Evolutionary conservation across 768 basidiomycete genomes (phyloP).

Genomic region (Mycena floridula): DNA sequence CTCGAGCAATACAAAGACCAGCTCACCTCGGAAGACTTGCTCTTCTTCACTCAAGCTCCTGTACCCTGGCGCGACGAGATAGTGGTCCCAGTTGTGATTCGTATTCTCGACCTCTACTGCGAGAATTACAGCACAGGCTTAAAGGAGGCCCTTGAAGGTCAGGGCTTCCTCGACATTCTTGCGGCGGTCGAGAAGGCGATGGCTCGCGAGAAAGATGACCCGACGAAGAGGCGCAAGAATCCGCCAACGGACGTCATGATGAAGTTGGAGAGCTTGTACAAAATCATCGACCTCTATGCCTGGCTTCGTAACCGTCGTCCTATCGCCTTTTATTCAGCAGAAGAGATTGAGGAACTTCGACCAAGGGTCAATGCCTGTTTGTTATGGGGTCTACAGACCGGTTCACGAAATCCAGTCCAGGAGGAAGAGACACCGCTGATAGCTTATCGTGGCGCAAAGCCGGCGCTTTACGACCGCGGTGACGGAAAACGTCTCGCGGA

Average conservation of each 20-base stretch:
- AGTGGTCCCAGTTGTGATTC: slow-evolving; percentile 24
- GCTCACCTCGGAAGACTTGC: slow-evolving; percentile 38
- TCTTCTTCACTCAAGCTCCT: slow-evolving; percentile 45
- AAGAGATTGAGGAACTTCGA: background rate
- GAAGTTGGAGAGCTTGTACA: slow-evolving; percentile 70
- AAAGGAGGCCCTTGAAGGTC: slow-evolving; percentile 24
- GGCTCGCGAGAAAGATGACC: slow-evolving; percentile 14
- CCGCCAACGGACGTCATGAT: slow-evolving; percentile 13
- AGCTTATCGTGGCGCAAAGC: too few relatives aligned
- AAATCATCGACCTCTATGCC: slow-evolving; percentile 68
- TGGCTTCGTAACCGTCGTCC: slow-evolving; percentile 77
- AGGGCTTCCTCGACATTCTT: slow-evolving; percentile 34
- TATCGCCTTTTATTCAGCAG: slow-evolving; percentile 41
- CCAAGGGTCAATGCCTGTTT: background rate
- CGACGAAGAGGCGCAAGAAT: background rate
- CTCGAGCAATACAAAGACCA: slow-evolving; percentile 33
- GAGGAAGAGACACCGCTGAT: too few relatives aligned
- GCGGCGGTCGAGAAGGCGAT: slow-evolving; percentile 32
- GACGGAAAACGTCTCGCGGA: too few relatives aligned
- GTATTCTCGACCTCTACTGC: slow-evolving; percentile 39
- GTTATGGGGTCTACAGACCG: too few relatives aligned
- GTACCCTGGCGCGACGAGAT: slow-evolving; percentile 42
- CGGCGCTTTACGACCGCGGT: too few relatives aligned
- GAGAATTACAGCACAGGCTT: slow-evolving; percentile 37
- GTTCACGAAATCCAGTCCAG: too few relatives aligned